Evolutionary conservation across 306 rosid genomes (phyloP), one percentile per base, ranked within the genome.

Genomic region (Vigna nakashimae): DNA sequence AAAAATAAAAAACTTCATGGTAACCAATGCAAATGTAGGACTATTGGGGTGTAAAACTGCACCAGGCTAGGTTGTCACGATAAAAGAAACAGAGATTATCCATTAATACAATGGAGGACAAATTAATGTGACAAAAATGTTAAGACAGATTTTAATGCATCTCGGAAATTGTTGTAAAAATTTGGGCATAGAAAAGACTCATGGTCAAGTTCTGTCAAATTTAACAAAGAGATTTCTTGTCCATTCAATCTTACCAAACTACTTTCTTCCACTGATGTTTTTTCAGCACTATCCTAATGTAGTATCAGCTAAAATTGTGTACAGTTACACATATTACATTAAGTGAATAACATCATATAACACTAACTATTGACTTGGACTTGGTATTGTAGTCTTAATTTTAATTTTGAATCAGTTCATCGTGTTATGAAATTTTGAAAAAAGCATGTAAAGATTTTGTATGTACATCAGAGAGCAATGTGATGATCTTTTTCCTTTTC

Each of bases 111-210:
- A 32, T 56, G 17, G 34, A 53, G 42, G 51, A 70, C 52, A 74
- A 50, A 24, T 70, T 15, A n/a, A 66, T 43, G 72, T 51, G 50
- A 79, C 67, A 40, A 71, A 51, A 63, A 71, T 63, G 58, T 79
- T 32, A 40, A 13, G 28, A 65, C 60, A 55, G n/a, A 57, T 65
- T 43, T 60, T 17, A 22, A 50, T 59, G 67, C 30, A 69, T 42
- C n/a, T 43, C 28, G 46, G 52, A 51, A 16, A 62, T 28, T 60
- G 34, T 60, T 69, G 63, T 26, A 26, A 2, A 13, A 74, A 16
- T 46, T 59, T 74, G 79, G 8, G 26, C 69, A 42, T 10, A 69
- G 5, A 17, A 32, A 17, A 42, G 6, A 17, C 42, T 13, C 57
- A 7, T 58, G 32, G 58, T 58, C n/a, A 40, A 67, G 38, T 73